Evolutionary conservation across 164 flowering plant species (phyloP).

Genomic region (Vitis rupestris): DNA sequence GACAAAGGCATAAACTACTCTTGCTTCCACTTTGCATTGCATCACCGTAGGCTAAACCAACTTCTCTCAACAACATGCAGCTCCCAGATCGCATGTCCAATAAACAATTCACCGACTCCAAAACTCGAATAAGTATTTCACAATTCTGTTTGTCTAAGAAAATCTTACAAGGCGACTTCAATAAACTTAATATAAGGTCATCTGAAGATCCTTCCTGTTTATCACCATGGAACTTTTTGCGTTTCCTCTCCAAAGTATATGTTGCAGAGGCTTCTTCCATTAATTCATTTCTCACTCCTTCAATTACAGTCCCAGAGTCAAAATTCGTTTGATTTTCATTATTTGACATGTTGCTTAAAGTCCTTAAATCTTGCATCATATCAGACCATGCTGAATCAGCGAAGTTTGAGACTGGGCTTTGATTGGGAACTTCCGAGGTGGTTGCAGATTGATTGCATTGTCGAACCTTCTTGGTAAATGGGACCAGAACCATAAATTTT

Average conservation of each 20-base stretch:
- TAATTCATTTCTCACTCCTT: not conserved
- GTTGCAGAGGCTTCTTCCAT: constrained; percentile 1
- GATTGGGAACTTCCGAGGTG: constrained; percentile 1
- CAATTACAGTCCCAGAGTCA: not conserved
- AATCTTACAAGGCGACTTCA: constrained; percentile 20
- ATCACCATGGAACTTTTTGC: constrained; percentile 19
- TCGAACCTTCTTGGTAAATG: constrained; percentile 58
- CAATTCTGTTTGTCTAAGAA: constrained; percentile 31
- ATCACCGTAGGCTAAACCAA: constrained; percentile 4
- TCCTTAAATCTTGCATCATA: constrained; percentile 64
- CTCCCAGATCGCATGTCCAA: constrained; percentile 28
- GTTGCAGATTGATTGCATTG: constrained; percentile 13
- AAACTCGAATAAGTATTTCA: constrained; percentile 32
- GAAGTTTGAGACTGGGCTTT: constrained; percentile 23
- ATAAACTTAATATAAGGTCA: constrained; percentile 34
- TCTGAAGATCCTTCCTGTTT: constrained; percentile 11
- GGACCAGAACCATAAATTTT: constrained; percentile 74
- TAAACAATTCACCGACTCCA: constrained; percentile 58
- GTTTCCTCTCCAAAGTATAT: constrained; percentile 21
- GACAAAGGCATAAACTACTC: constrained; percentile 55
- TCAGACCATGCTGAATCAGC: constrained; percentile 71
- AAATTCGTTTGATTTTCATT: constrained; percentile 9
- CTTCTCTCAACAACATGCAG: constrained; percentile 41
- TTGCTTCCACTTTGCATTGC: constrained; percentile 2
- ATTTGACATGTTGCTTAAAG: constrained; percentile 16